A percentile compares a stretch with the other conserved stretches of the same genome.
phyloP scores from a whole-genome alignment of 805 yeast species.

The Tetrapisispora phaffii region DNA sequence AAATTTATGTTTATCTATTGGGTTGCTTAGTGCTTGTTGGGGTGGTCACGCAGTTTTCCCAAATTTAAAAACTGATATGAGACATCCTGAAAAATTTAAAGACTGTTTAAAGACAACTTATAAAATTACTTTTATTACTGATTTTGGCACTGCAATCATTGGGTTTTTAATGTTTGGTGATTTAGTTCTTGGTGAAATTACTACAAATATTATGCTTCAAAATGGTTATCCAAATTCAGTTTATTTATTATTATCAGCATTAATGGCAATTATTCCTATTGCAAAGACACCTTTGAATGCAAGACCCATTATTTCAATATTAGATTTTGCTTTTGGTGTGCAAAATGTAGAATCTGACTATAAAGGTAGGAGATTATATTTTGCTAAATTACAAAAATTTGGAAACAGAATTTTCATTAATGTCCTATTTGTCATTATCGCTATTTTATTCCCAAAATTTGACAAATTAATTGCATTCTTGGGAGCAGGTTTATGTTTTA shows the following conservation, averaged over 20 bases:
- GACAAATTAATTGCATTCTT: conserved; percentile 73
- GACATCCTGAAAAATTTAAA: conserved; percentile 48
- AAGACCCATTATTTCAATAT: conserved; percentile 66
- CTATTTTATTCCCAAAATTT: conserved; percentile 65
- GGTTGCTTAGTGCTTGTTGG: conserved; percentile 69
- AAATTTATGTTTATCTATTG: conserved; percentile 50
- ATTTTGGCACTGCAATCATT: conserved; percentile 51
- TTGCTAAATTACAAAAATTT: conserved; percentile 14
- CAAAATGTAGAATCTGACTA: conserved; percentile 17
- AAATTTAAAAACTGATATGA: conserved; percentile 61
- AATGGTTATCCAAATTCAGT: conserved; percentile 59
- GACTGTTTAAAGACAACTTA: conserved; percentile 50
- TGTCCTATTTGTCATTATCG: conserved; percentile 43
- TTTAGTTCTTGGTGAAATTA: conserved; percentile 58
- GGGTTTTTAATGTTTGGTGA: conserved; percentile 79
- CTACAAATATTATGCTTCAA: conserved; percentile 61
- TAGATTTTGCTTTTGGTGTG: conserved; percentile 44
- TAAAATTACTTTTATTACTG: conserved; percentile 48
- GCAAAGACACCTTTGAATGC: conserved; percentile 80
- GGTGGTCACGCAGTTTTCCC: conserved; percentile 82
- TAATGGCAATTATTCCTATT: conserved; percentile 74
- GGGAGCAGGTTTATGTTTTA: conserved; percentile 73
- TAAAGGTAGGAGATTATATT: conserved; percentile 9
- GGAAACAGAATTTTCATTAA: conserved; percentile 41
- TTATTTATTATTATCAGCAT: conserved; percentile 46